Percentiles rank a stretch among this genome's conserved stretches.
phyloP scores from a whole-genome alignment of 2,329 filamentous ascomycete genomes.

The Cladosporium sphaerospermum region DNA sequence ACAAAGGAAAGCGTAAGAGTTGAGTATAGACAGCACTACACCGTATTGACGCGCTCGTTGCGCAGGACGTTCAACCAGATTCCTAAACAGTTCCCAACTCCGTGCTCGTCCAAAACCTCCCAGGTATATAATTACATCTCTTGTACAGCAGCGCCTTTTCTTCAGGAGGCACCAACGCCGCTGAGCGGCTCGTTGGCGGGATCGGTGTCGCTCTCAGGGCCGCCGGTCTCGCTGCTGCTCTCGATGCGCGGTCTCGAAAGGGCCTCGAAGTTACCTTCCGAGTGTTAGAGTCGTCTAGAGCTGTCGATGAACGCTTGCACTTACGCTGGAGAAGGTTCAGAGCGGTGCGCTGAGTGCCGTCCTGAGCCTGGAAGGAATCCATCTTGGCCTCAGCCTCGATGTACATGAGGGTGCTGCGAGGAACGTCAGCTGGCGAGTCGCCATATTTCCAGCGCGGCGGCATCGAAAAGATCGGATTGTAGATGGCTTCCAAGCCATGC shows the following conservation, averaged over 20 bases:
- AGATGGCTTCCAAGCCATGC: too few species aligned
- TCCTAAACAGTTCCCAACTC: neutral
- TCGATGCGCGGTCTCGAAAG: conserved; percentile 34
- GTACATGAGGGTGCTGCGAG: conserved; percentile 64
- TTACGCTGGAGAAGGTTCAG: conserved; percentile 76
- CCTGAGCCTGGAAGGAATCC: conserved; percentile 58
- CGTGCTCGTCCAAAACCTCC: neutral
- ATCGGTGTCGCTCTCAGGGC: conserved; percentile 18
- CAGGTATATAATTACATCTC: conserved; percentile 2
- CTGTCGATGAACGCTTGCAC: conserved; percentile 30
- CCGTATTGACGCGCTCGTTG: neutral
- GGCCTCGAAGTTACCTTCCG: conserved; percentile 43
- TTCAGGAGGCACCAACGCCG: conserved; percentile 23
- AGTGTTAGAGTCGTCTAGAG: too few species aligned
- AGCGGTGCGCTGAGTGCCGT: conserved; percentile 58
- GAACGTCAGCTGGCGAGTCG: neutral
- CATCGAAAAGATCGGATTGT: too few species aligned
- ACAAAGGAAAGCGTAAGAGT: conserved; percentile 10
- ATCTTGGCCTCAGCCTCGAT: conserved; percentile 77
- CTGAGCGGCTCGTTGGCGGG: conserved; percentile 26
- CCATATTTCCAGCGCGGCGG: neutral
- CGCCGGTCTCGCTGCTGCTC: conserved; percentile 6
- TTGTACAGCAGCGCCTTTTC: neutral
- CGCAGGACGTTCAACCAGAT: neutral
- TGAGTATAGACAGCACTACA: conserved; percentile 6